Evolutionary conservation across 345 rosid species (phyloP), one percentile per base, ranked within the genome.

Genomic region (Leavenworthia alabamica): DNA sequence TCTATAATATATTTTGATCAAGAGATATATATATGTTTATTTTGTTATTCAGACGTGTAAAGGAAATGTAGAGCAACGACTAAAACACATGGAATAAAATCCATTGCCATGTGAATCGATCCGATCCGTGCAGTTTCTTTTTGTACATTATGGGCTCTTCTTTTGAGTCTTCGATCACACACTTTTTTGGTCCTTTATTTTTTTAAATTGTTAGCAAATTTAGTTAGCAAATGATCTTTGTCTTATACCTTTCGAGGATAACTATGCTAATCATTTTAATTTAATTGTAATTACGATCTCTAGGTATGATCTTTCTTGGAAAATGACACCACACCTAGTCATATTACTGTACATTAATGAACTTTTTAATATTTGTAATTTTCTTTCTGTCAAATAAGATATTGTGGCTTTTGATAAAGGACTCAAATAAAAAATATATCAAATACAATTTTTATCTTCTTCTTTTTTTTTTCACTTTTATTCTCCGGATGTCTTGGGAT

Each of bases 221-320:
- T 16, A 56, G 32, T 40, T 58, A 68, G 13, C 74, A 31, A 63
- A 56, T 47, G 28, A 56, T 56, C 52, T 70, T 56, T 56, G 45
- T 56, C 64, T 56, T 62, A 39, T 45, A 36, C 15, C 69, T 55
- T 61, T 55, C 19, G 59, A 63, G 44, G 6, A 39, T 55, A 36
- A 47, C 59, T 11, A 56, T 56, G 75, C 60, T 63, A 31, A 48
- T 56, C 28, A 28, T 47, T 56, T 56, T 63, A 9, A 12, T 71
- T 41, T 39, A 62, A 32, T 48, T 41, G 10, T 63, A 63, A 41
- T 61, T 45, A 45, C 5, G 44, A 47, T 78, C 71, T 42, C 53
- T 51, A 22, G 52, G 70, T 32, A 0, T 67, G 19, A 73, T 68
- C 81, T 79, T 83, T 78, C 76, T 81, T 70, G 86, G 81, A 81